Base-by-base conservation (phyloP, 176 grass and related monocot species). In the Cymbopogon citratus region DNA sequence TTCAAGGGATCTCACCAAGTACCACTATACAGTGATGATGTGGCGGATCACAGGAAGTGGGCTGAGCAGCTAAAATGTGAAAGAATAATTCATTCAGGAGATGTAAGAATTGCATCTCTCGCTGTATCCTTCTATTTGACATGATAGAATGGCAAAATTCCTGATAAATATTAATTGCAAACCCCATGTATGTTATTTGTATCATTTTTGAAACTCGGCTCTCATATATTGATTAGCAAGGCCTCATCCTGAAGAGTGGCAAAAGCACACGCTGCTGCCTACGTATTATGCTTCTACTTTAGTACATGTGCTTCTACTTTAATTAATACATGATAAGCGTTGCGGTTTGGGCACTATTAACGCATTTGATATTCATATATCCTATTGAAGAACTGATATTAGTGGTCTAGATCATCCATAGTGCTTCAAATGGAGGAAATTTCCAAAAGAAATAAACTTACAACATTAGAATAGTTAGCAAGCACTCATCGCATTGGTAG, bases 31-130 rank as follows among this genome's bases (percentile, higher is more conserved):
- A 98, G 95, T 48, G 95, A 98, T 87, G 95, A 98, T 81, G 77
- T 94, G 60, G 95, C 80, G 1, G 88, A 94, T 76, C 95, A 98
- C 81, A 87, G 90, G 81, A 98, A 92, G 78, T 98, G 92, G 95
- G 81, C 81, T 43, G 62, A 81, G 62, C 21, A 60, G 78, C 76
- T 92, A 73, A 91, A 90, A 71, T 98, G 88, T 61, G 78, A 91
- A 34, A 94, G 95, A 80, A 92, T 98, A 25, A 87, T 92, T 41
- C 91, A 98, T 76, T 84, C 84, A 57, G 86, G 81, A 65, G 90
- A 98, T 77, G 95, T 98, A 92, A 91, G 87, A 69, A 60, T 15
- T 10, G 0, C n/a, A 52, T 62, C 18, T 78, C 63, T 83, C 31
- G 57, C 8, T 65, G 7, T 43, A 45, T 77, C 31, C 33, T 80